Evolutionary conservation across 169 alveolate species (phyloP).

Genomic region (Cryptosporidium sp.): DNA sequence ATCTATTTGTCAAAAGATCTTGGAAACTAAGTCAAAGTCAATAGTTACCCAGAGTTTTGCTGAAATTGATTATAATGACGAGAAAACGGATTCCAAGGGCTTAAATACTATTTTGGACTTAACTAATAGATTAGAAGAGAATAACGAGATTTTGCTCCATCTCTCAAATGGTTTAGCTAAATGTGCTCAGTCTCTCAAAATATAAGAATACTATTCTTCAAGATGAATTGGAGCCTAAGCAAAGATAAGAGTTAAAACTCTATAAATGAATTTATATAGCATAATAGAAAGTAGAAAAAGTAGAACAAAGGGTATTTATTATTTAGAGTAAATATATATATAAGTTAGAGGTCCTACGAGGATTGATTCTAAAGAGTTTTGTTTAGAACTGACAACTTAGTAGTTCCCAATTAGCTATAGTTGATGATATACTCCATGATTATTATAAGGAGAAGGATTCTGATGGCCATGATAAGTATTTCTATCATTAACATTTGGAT

Average conservation of each 20-base stretch:
- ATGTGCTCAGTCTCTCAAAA: conserved; percentile 44
- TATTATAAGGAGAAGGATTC: conserved; percentile 26
- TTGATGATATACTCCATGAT: conserved; percentile 39
- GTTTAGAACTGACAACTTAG: neutral
- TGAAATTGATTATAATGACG: neutral
- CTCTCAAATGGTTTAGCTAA: conserved; percentile 44
- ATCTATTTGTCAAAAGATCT: conserved; percentile 18
- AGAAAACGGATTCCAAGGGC: neutral
- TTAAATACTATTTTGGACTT: neutral
- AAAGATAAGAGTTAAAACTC: too few relatives aligned
- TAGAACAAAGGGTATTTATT: too few relatives aligned
- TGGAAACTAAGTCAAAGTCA: neutral
- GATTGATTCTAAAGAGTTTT: neutral
- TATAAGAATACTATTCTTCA: neutral
- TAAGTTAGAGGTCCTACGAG: conserved; percentile 11
- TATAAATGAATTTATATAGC: neutral
- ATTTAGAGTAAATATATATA: conserved; percentile 20
- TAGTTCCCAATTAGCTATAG: neutral
- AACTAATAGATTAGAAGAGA: conserved; percentile 35
- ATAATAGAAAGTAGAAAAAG: neutral
- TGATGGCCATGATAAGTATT: conserved; percentile 18
- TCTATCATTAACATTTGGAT: conserved; percentile 12
- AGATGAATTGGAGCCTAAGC: neutral
- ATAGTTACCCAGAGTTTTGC: neutral
- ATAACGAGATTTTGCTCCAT: conserved; percentile 33